A percentile compares a stretch with the other conserved stretches of the same genome.
phyloP scores from a whole-genome alignment of 495 filamentous ascomycete genomes.

The Xylaria grammica region DNA sequence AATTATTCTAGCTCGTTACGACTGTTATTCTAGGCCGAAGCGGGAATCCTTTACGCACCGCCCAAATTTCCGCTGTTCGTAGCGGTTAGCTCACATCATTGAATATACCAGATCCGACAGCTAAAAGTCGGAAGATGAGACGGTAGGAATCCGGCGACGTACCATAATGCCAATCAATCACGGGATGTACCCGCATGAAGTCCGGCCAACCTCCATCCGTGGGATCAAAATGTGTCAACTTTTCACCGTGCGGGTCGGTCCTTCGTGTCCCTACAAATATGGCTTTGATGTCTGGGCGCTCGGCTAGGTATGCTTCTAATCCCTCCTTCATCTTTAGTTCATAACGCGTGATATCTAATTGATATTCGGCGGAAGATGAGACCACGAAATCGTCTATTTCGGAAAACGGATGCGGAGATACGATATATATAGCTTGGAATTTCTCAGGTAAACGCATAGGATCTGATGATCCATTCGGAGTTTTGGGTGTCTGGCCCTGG shows the following conservation, averaged over 20 bases:
- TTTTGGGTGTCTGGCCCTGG: slow-evolving; percentile 13
- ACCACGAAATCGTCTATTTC: slow-evolving; percentile 86
- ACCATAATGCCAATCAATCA: slow-evolving; percentile 98
- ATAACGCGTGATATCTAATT: slow-evolving; percentile 78
- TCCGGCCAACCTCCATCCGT: slow-evolving; percentile 91
- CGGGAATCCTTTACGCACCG: slow-evolving; percentile 5
- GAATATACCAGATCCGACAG: not conserved
- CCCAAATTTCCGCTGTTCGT: slow-evolving; percentile 20
- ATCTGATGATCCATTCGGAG: slow-evolving; percentile 16
- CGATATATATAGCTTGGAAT: slow-evolving; percentile 87
- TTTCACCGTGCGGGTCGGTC: slow-evolving; percentile 88
- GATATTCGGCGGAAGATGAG: slow-evolving; percentile 65
- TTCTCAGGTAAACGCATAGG: slow-evolving; percentile 37
- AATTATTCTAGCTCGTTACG: not conserved
- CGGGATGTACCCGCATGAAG: slow-evolving; percentile 92
- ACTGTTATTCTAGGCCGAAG: too few species aligned
- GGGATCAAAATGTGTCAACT: slow-evolving; percentile 76
- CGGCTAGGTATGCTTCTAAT: slow-evolving; percentile 75
- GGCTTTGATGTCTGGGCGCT: slow-evolving; percentile 68
- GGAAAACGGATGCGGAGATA: slow-evolving; percentile 77
- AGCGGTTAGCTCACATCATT: slow-evolving; percentile 11
- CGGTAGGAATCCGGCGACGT: slow-evolving; percentile 69
- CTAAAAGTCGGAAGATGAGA: not conserved
- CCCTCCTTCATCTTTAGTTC: slow-evolving; percentile 76
- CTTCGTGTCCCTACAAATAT: slow-evolving; percentile 92